phyloP scores from a whole-genome alignment of 2,329 filamentous ascomycete genomes.

The Cladosporium colombiae region DNA sequence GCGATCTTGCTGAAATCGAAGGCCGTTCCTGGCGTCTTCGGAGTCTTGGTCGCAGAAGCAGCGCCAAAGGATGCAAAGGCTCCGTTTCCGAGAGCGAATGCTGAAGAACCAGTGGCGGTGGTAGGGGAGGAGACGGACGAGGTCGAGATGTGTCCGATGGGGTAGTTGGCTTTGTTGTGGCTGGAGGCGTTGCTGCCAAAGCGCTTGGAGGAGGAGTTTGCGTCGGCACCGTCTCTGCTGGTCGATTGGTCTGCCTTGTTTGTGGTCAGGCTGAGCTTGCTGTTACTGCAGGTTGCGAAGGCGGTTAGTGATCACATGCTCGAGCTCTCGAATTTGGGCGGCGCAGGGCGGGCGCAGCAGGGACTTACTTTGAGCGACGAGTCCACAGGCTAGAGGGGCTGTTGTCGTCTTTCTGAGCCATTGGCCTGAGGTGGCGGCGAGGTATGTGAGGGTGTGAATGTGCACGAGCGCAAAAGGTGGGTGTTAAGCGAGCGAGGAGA shows the following conservation, averaged over 20 bases:
- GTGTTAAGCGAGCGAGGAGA: constrained; percentile 18
- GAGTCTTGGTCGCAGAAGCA: constrained; percentile 70
- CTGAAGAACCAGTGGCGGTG: constrained; percentile 73
- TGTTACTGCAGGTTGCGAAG: constrained; percentile 59
- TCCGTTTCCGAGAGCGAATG: constrained; percentile 90
- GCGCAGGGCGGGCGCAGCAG: constrained; percentile 3
- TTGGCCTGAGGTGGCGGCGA: constrained; percentile 24
- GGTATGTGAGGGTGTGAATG: constrained; percentile 1
- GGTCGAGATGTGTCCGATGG: constrained; percentile 68
- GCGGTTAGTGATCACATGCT: constrained; percentile 27
- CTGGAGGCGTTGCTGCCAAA: constrained; percentile 67
- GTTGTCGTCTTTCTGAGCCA: constrained; percentile 39
- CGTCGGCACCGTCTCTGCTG: constrained; percentile 55
- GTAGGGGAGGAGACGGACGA: constrained; percentile 71
- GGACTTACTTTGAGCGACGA: constrained; percentile 75
- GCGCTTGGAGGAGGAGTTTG: constrained; percentile 61
- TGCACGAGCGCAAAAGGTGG: constrained; percentile 16
- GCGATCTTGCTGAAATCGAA: constrained; percentile 71
- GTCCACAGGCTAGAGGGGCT: constrained; percentile 61
- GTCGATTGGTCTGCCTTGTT: constrained; percentile 57
- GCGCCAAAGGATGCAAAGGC: constrained; percentile 94
- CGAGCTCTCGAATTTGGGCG: constrained; percentile 2
- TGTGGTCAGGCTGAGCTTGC: constrained; percentile 89
- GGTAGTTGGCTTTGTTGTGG: constrained; percentile 73
- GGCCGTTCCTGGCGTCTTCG: constrained; percentile 72